phyloP scores from a whole-genome alignment of 306 rosid genomes.

The Cicer cuneatum region DNA sequence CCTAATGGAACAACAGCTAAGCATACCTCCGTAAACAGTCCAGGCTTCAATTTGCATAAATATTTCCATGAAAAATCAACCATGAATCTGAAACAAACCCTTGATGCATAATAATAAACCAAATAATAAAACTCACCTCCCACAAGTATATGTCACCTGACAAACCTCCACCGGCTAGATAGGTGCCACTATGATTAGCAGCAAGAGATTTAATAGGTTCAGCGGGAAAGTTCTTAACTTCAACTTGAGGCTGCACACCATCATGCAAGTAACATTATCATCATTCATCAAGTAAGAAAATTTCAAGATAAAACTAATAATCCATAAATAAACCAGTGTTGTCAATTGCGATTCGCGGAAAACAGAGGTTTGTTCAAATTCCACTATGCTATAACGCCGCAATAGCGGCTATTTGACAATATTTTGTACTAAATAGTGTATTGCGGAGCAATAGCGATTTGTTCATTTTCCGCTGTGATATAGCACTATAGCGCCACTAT shows the following conservation, averaged over 20 bases:
- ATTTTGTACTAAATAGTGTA: no score
- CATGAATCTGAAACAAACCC: neutral
- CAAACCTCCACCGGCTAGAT: constrained; percentile 69
- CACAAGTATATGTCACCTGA: constrained; percentile 82
- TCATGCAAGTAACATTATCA: constrained; percentile 3
- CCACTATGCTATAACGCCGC: no score
- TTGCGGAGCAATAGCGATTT: no score
- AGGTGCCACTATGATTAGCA: constrained; percentile 69
- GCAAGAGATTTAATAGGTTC: constrained; percentile 74
- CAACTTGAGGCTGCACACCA: constrained; percentile 67
- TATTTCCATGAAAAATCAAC: neutral
- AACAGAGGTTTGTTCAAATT: no score
- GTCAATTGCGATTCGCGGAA: no score
- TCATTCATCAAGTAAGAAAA: constrained; percentile 24
- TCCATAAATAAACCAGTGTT: neutral
- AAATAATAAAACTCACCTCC: constrained; percentile 60
- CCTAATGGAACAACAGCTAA: neutral
- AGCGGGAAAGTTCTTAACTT: constrained; percentile 71
- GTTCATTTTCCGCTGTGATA: no score
- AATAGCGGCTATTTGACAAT: no score
- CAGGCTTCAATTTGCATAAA: neutral
- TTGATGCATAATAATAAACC: neutral
- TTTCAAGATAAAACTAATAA: neutral
- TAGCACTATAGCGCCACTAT: no score
- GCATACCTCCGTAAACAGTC: neutral